phyloP scores from a whole-genome alignment of 1,284 basidiomycete genomes.

The Trichosporon sp. region DNA sequence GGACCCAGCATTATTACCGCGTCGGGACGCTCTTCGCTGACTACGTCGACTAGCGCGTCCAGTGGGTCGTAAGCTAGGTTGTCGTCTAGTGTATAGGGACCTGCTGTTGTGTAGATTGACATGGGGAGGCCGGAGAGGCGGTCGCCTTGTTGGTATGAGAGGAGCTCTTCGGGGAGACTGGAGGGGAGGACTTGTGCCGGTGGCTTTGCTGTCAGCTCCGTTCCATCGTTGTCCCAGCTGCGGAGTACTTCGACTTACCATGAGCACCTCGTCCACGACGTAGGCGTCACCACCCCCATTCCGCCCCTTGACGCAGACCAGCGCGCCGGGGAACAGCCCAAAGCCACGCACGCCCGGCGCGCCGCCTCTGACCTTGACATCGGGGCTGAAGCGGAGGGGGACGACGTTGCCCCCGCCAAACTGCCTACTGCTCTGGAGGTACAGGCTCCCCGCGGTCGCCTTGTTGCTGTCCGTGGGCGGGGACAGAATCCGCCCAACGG shows the following conservation, averaged over 20 bases:
- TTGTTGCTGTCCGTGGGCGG: conserved; percentile 61
- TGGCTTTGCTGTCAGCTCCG: conserved; percentile 34
- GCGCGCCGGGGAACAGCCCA: conserved; percentile 81
- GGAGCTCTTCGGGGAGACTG: conserved; percentile 33
- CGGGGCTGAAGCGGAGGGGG: conserved; percentile 60
- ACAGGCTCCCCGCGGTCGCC: conserved; percentile 65
- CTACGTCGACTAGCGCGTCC: conserved; percentile 56
- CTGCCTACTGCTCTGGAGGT: conserved; percentile 73
- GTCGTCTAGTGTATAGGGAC: conserved; percentile 73
- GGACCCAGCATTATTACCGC: conserved; percentile 84
- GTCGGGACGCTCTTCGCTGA: conserved; percentile 62
- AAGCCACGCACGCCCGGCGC: conserved; percentile 60
- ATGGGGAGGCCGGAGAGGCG: conserved; percentile 52
- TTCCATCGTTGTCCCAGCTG: too few species aligned
- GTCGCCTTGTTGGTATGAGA: conserved; percentile 40
- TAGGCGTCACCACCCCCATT: conserved; percentile 89
- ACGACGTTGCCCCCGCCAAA: conserved; percentile 67
- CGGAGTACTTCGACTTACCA: conserved; percentile 57
- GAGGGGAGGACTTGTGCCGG: conserved; percentile 45
- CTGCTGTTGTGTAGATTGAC: conserved; percentile 64
- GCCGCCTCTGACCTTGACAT: conserved; percentile 62
- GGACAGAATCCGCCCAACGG: conserved; percentile 73
- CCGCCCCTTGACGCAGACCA: conserved; percentile 79
- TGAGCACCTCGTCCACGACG: conserved; percentile 72
- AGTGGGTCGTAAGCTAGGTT: conserved; percentile 72